phyloP scores from a whole-genome alignment of 108 stramenopile species.

The Schizochytrium sp. region DNA sequence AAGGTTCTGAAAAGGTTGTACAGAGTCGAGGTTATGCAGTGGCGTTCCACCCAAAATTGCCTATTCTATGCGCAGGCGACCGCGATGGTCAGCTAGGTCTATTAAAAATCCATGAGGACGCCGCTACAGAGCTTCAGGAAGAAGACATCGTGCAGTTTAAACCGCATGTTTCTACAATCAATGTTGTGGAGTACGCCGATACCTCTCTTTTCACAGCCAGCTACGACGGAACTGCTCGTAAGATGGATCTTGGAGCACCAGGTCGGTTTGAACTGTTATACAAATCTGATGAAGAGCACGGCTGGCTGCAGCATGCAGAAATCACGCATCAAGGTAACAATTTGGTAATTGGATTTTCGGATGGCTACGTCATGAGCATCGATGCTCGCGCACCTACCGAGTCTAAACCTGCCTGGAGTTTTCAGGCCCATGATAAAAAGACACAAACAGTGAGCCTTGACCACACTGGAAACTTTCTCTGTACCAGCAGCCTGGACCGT shows the following conservation, averaged over 20 bases:
- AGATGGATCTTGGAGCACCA: background rate
- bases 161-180: constrained; percentile 31
- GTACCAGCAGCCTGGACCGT: constrained; percentile 52
- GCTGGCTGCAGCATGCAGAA: constrained; percentile 29
- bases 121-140: background rate
- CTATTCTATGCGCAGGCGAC: constrained; percentile 40
- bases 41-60: constrained; percentile 23
- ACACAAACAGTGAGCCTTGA: constrained; percentile 34
- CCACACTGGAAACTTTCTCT: background rate
- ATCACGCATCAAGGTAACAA: background rate
- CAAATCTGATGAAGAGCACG: constrained; percentile 24
- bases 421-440: constrained; percentile 47
- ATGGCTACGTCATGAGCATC: background rate
- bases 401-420: constrained; percentile 7
- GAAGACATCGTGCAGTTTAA: background rate
- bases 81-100: constrained; percentile 46
- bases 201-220: background rate
- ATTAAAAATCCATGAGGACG: background rate
- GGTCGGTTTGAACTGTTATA: constrained; percentile 20
- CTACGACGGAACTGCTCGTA: constrained; percentile 43
- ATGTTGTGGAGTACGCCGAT: constrained; percentile 33
- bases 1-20: background rate
- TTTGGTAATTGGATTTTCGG: background rate
- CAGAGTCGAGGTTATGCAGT: background rate
- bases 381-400: background rate